phyloP scores from a whole-genome alignment of 164 flowering plant genomes.

The Nymphaea thermarum region DNA sequence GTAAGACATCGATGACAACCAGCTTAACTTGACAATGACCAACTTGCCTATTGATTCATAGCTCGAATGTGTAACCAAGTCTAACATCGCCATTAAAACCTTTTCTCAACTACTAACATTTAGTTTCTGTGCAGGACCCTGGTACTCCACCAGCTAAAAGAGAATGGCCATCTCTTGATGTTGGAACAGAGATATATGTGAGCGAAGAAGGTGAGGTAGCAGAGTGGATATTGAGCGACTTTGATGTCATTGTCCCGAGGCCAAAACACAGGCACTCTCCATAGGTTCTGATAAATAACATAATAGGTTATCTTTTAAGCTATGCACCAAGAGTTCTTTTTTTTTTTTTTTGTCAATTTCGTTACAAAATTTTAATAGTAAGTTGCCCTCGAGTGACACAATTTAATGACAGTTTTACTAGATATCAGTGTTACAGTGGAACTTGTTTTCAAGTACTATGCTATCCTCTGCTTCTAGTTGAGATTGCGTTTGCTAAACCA shows the following conservation, averaged over 20 bases:
- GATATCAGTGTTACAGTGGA: no score
- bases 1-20: no score
- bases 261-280: neutral
- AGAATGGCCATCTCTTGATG: slow-evolving; percentile 47
- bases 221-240: slow-evolving; percentile 57
- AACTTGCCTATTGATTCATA: neutral
- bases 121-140: slow-evolving; percentile 36
- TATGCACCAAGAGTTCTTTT: no score
- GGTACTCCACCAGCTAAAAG: slow-evolving; percentile 48
- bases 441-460: no score
- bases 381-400: no score
- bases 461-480: no score
- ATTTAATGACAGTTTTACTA: no score
- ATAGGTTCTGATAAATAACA: neutral
- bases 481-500: no score
- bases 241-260: slow-evolving; percentile 36
- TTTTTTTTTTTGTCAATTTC: no score
- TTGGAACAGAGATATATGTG: slow-evolving; percentile 54
- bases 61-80: no score
- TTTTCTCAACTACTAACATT: neutral
- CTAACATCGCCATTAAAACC: neutral
- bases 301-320: no score
- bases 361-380: no score
- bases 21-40: neutral
- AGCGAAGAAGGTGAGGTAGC: slow-evolving; percentile 29